Evolutionary conservation across 1,284 basidiomycete genomes (phyloP).

Genomic region (Tilletia caries): DNA sequence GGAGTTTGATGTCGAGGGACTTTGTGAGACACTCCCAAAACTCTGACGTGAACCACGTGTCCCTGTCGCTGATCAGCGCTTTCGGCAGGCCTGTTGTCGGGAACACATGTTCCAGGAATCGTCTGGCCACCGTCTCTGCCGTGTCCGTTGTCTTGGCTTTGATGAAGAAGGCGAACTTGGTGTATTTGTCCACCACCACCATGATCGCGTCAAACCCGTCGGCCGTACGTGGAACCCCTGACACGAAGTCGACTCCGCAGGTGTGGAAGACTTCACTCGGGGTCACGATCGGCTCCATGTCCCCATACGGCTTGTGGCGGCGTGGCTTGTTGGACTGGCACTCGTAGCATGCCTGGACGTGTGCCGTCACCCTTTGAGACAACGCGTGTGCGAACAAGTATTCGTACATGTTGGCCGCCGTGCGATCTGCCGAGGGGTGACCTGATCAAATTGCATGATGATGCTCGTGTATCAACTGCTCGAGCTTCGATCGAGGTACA

Average conservation of each 20-base stretch:
- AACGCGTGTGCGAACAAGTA: background rate
- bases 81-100: background rate
- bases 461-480: background rate
- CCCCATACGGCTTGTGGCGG: background rate
- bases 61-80: background rate
- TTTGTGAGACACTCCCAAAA: background rate
- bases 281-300: background rate
- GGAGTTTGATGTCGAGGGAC: background rate
- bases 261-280: background rate
- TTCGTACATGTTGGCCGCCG: background rate
- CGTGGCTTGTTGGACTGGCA: background rate
- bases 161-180: background rate
- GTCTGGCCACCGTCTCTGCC: background rate
- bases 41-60: background rate
- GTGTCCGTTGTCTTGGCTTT: background rate
- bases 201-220: slow-evolving; percentile 5
- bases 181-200: slow-evolving; percentile 1
- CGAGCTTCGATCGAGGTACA: background rate
- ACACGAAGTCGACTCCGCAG: background rate
- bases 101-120: background rate
- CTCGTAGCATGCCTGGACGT: background rate
- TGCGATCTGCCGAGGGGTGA: background rate
- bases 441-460: background rate
- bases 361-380: background rate
- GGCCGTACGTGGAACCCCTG: background rate